Conservation (phyloP, 805 yeast species). For the Kodamaea hsintzibuensis region DNA sequence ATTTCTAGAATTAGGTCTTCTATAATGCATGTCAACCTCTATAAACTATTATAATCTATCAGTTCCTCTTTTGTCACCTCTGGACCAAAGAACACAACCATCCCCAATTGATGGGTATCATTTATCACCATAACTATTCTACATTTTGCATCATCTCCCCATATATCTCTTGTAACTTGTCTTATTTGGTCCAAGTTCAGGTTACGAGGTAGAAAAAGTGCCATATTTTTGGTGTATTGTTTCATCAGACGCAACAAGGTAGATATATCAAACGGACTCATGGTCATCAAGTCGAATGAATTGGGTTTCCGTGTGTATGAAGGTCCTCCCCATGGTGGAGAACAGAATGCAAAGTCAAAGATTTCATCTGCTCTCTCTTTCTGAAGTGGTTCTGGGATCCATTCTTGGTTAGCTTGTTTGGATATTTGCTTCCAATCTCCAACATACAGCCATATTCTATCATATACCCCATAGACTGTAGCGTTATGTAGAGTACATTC, state of each 20-base stretch:
- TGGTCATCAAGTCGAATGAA: constrained; percentile 46
- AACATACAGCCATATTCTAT: constrained; percentile 48
- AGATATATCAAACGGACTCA: constrained; percentile 50
- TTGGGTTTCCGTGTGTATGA: constrained; percentile 43
- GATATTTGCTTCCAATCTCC: constrained; percentile 51
- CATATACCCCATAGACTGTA: constrained; percentile 56
- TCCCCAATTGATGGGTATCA: constrained; percentile 51
- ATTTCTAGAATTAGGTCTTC: too few relatives aligned
- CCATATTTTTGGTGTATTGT: constrained; percentile 47
- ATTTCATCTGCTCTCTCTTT: constrained; percentile 12
- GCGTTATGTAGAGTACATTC: constrained; percentile 68
- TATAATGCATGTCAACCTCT: neutral
- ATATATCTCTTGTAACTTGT: constrained; percentile 44
- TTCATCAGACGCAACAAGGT: constrained; percentile 45
- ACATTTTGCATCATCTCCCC: constrained; percentile 46
- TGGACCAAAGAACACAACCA: constrained; percentile 61
- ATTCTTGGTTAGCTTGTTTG: constrained; percentile 21
- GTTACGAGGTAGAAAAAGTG: constrained; percentile 64
- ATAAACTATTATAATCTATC: constrained; percentile 3
- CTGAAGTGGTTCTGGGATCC: constrained; percentile 34
- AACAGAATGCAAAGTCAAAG: constrained; percentile 62
- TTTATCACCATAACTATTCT: constrained; percentile 46
- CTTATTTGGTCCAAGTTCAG: constrained; percentile 54
- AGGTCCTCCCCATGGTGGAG: constrained; percentile 93
- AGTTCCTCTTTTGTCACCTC: constrained; percentile 8